These are phyloP conservation scores for Fusarium temperatum DNA, from an alignment of 2,329 filamentous ascomycete genomes.

Conservation along the genomic window DNA sequence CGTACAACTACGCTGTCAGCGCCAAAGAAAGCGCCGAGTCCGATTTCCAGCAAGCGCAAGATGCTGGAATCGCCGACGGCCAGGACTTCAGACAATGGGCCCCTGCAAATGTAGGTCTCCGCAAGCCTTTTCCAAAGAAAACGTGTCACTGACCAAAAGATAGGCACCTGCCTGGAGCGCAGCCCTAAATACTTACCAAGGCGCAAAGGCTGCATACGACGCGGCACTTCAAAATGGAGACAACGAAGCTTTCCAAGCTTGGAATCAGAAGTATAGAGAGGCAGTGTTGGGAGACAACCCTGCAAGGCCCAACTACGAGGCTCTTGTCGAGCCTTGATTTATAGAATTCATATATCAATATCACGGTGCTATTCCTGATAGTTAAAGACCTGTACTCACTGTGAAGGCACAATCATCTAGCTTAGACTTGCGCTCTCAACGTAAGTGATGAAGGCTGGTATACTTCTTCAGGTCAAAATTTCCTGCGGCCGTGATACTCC, in stretches of 20 bases:
- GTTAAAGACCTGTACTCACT: no score
- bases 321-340: not conserved
- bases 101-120: not conserved
- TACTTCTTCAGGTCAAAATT: no score
- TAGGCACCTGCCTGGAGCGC: not conserved
- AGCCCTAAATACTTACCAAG: accelerated
- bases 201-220: not conserved
- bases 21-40: not conserved
- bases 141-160: accelerated
- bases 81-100: accelerated
- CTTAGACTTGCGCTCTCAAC: no score
- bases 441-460: no score
- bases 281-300: not conserved
- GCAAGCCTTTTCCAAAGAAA: accelerated
- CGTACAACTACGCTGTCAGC: accelerated
- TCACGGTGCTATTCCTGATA: accelerated
- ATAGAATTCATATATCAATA: not conserved
- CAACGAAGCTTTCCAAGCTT: not conserved
- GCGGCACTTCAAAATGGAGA: not conserved
- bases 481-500: no score
- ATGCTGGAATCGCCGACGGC: accelerated
- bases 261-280: not conserved
- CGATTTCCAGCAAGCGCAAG: accelerated
- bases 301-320: accelerated
- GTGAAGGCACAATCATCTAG: no score